A percentile compares a stretch with the other conserved stretches of the same genome.
phyloP scores from a whole-genome alignment of 2,329 filamentous ascomycete genomes.

The Scytalidium sp. region DNA sequence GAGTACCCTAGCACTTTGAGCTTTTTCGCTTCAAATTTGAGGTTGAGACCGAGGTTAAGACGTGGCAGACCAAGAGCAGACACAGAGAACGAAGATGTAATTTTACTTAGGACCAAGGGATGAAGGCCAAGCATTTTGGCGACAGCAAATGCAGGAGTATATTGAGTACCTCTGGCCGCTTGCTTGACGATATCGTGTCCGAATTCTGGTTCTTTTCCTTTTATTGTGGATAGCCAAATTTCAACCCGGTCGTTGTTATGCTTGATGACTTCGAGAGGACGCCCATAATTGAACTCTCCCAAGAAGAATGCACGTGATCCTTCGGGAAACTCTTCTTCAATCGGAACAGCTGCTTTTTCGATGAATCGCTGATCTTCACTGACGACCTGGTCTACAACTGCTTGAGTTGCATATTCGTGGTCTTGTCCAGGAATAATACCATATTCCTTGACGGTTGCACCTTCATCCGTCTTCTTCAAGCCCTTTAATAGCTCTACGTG shows the following conservation, averaged over 20 bases:
- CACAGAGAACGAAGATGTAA: constrained; percentile 91
- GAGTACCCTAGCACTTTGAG: constrained; percentile 96
- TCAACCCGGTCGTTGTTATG: constrained; percentile 75
- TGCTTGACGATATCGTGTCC: constrained; percentile 68
- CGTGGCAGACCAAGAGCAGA: constrained; percentile 71
- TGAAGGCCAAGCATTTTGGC: constrained; percentile 79
- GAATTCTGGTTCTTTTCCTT: constrained; percentile 77
- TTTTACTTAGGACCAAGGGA: constrained; percentile 86
- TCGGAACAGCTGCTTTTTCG: constrained; percentile 80
- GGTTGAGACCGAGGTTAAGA: constrained; percentile 87
- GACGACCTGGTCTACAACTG: constrained; percentile 83
- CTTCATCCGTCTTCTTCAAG: constrained; percentile 83
- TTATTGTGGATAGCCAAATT: constrained; percentile 71
- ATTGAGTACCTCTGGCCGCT: constrained; percentile 69
- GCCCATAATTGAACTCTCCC: constrained; percentile 88
- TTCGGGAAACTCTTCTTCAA: constrained; percentile 87
- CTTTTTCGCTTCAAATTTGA: constrained; percentile 96
- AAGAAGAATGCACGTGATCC: constrained; percentile 87
- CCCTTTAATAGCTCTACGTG: constrained; percentile 94
- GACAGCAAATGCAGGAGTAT: constrained; percentile 85
- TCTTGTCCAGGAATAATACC: constrained; percentile 81
- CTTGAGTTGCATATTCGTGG: constrained; percentile 86
- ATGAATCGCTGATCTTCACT: constrained; percentile 93
- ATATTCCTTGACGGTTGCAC: constrained; percentile 90
- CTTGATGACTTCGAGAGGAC: constrained; percentile 77